Percentiles rank a stretch among this genome's conserved stretches.
Conservation (phyloP, 306 rosid genomes). For the Ormosia emarginata region DNA sequence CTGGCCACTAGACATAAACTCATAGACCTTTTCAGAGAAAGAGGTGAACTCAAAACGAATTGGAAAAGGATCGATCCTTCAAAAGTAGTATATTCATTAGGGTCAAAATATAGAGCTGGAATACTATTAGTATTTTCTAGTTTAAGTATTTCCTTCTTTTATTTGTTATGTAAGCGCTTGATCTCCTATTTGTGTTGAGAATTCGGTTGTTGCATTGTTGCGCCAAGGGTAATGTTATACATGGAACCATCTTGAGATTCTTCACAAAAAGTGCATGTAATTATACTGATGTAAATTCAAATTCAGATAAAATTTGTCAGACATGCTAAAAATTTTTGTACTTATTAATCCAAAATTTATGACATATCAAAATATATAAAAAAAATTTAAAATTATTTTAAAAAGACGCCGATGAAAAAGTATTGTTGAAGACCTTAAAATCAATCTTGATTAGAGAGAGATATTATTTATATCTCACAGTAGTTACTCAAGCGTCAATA, state of each 20-base stretch:
- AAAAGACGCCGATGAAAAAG: too few species aligned
- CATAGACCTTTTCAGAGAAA: not conserved
- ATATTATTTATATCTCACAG: too few species aligned
- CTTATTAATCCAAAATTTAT: too few species aligned
- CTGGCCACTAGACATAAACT: not conserved
- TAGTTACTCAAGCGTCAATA: too few species aligned
- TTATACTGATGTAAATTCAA: not conserved
- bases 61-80: not conserved
- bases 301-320: not conserved
- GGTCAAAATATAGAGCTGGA: not conserved
- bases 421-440: too few species aligned
- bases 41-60: conserved; percentile 8
- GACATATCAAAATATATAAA: too few species aligned
- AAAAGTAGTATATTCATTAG: conserved; percentile 1
- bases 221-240: not conserved
- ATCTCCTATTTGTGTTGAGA: not conserved
- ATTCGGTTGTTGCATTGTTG: not conserved
- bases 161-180: not conserved
- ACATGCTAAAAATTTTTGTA: too few species aligned
- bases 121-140: not conserved
- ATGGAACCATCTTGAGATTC: not conserved
- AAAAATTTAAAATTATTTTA: too few species aligned
- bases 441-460: too few species aligned
- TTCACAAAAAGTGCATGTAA: too few species aligned
- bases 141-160: not conserved